A percentile compares a stretch with the other conserved stretches of the same genome.
Conservation (phyloP, 1,139 yeast species). For the Geotrichum klebahnii region DNA sequence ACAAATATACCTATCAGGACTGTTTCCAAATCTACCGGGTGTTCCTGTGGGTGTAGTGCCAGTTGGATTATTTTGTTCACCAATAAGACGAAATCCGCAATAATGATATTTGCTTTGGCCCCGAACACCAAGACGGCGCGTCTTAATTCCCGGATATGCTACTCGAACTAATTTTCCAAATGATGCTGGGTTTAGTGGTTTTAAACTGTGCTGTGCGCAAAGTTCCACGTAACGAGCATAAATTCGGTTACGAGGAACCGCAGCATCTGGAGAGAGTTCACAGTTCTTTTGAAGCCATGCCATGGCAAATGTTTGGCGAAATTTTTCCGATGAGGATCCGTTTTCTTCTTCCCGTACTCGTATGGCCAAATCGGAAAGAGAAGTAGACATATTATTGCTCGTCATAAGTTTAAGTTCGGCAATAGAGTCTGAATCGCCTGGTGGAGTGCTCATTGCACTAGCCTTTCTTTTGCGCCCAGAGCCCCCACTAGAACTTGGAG, state of each 20-base stretch:
- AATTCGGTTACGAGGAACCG: constrained; percentile 77
- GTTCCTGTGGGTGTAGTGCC: constrained; percentile 34
- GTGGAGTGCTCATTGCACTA: constrained; percentile 11
- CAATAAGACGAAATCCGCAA: constrained; percentile 70
- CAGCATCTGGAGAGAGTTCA: constrained; percentile 59
- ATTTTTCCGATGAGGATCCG: constrained; percentile 50
- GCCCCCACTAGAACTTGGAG: constrained; percentile 15
- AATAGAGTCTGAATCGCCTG: constrained; percentile 43
- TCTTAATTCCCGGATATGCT: constrained; percentile 68
- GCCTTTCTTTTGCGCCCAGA: constrained; percentile 23
- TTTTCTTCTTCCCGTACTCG: constrained; percentile 49
- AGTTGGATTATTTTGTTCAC: constrained; percentile 41
- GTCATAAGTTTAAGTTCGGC: constrained; percentile 51
- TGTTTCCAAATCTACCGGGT: constrained; percentile 28
- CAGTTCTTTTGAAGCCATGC: constrained; percentile 74
- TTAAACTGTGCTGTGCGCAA: constrained; percentile 62
- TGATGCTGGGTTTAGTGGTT: constrained; percentile 83
- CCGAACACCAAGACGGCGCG: constrained; percentile 81
- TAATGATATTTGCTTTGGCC: constrained; percentile 90
- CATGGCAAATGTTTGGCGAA: constrained; percentile 75
- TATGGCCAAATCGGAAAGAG: constrained; percentile 52
- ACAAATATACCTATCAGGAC: too few relatives aligned
- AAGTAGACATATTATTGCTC: constrained; percentile 42
- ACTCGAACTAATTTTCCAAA: constrained; percentile 79
- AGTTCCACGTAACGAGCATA: constrained; percentile 74